These are phyloP conservation scores for Debaryomyces sp. DNA, from an alignment of 1,139 yeast species.

Conservation along the genomic window DNA sequence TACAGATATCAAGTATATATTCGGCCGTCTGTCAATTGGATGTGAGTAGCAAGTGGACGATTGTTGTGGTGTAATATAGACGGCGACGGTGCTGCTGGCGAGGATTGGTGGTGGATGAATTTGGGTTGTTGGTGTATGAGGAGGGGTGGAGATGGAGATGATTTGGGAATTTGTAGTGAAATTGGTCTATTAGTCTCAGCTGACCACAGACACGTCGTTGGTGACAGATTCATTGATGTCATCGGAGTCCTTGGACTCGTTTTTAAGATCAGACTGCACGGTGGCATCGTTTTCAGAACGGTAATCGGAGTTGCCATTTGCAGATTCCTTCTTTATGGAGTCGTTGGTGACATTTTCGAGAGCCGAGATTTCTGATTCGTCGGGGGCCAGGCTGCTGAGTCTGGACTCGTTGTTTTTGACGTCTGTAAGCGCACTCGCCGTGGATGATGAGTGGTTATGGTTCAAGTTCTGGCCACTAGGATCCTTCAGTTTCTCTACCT, in stretches of 20 bases:
- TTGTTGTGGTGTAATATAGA: background rate
- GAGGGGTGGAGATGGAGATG: background rate
- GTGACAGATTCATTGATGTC: constrained; percentile 2
- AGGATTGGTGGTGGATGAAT: background rate
- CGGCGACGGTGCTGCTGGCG: background rate
- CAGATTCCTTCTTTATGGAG: constrained; percentile 1
- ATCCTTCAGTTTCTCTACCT: constrained; percentile 30
- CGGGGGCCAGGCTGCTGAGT: constrained; percentile 15
- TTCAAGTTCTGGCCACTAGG: background rate
- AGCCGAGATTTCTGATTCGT: constrained; percentile 39
- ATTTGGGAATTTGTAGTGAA: background rate
- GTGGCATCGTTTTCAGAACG: background rate
- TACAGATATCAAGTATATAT: constrained; percentile 1
- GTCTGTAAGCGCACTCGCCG: background rate
- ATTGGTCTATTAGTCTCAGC: too few species aligned
- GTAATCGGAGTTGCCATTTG: background rate
- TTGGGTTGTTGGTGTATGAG: background rate
- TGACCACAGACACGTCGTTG: constrained; percentile 4
- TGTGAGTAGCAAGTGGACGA: background rate
- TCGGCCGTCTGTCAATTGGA: background rate
- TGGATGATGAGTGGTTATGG: constrained; percentile 1
- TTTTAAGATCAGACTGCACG: background rate
- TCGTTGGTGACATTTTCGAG: constrained; percentile 11
- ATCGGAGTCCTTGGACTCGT: background rate
- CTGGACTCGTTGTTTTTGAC: constrained; percentile 16